Percentiles rank a stretch among this genome's conserved stretches.
phyloP scores from a whole-genome alignment of 2,329 filamentous ascomycete species.

The Neodidymelliopsis sp. region DNA sequence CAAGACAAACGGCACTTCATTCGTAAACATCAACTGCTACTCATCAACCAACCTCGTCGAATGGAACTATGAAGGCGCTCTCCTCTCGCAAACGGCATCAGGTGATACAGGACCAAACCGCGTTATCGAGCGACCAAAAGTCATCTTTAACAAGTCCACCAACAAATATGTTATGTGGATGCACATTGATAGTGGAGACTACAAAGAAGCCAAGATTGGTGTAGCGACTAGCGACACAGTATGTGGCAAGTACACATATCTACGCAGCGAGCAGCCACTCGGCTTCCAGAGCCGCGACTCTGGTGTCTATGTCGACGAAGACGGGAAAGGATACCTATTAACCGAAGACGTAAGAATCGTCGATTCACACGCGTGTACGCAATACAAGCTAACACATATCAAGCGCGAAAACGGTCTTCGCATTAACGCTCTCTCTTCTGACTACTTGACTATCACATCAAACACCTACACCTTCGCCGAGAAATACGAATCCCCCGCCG shows the following conservation, averaged over 20 bases:
- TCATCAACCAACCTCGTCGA: constrained; percentile 68
- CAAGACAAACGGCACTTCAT: constrained; percentile 67
- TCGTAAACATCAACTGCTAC: constrained; percentile 74
- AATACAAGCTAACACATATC: constrained; percentile 4
- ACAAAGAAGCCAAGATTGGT: constrained; percentile 69
- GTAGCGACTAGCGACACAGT: constrained; percentile 67
- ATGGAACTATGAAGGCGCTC: constrained; percentile 68
- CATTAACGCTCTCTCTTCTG: constrained; percentile 63
- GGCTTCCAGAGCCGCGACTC: constrained; percentile 64
- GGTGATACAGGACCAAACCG: constrained; percentile 68
- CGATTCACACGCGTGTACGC: not conserved
- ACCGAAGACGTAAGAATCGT: constrained; percentile 64
- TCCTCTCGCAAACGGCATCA: constrained; percentile 61
- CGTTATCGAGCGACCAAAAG: constrained; percentile 72
- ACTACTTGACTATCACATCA: constrained; percentile 62
- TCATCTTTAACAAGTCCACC: constrained; percentile 71
- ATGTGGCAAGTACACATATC: constrained; percentile 66
- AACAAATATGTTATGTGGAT: constrained; percentile 72
- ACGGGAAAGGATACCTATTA: constrained; percentile 67
- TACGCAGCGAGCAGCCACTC: constrained; percentile 57
- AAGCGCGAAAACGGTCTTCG: constrained; percentile 65
- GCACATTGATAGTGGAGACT: constrained; percentile 69
- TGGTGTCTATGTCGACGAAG: constrained; percentile 68
- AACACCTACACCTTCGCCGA: constrained; percentile 62
- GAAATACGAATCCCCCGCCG: constrained; percentile 67